Conservation (phyloP, 257 asterid genomes). For the Craterostigma plantagineum region DNA sequence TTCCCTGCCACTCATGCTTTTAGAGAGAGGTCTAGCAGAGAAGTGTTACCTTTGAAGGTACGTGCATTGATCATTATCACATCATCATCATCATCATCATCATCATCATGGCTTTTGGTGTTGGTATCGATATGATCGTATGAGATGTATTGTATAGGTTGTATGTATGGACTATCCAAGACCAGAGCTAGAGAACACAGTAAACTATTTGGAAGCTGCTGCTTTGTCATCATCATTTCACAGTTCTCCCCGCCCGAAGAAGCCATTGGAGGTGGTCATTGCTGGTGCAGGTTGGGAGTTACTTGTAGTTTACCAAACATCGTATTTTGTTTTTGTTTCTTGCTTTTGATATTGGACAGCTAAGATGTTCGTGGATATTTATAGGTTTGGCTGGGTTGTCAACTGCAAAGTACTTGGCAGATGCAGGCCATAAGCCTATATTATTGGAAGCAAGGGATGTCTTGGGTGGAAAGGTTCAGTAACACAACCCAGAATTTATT, state of each 20-base stretch:
- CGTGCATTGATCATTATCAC: constrained; percentile 7
- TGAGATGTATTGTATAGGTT: constrained; percentile 31
- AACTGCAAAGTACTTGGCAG: constrained; percentile 95
- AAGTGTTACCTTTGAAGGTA: constrained; percentile 36
- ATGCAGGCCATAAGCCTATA: constrained; percentile 94
- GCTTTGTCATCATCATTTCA: constrained; percentile 49
- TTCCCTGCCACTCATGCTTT: constrained; percentile 17
- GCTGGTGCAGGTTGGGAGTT: constrained; percentile 78
- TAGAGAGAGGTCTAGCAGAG: constrained; percentile 18
- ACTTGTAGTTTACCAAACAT: not conserved
- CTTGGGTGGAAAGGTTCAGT: constrained; percentile 77
- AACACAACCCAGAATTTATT: no score
- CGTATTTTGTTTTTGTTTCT: not conserved
- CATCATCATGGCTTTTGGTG: constrained; percentile 1
- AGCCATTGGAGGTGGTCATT: constrained; percentile 68
- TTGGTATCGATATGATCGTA: constrained; percentile 2
- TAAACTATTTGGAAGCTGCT: constrained; percentile 82
- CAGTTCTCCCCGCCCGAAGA: constrained; percentile 49
- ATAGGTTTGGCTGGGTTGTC: constrained; percentile 88
- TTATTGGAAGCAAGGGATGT: constrained; percentile 90
- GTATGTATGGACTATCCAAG: constrained; percentile 86
- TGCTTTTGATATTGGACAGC: no score
- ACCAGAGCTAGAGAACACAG: constrained; percentile 68
- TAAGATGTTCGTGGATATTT: constrained; percentile 6
- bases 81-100: no score